A percentile compares a stretch with the other conserved stretches of the same genome.
phyloP scores from a whole-genome alignment of 176 grass and related monocot genomes.

The Sorghum bicolor region Sorghum_bicolor_NCBIv3 NC_012871.2:65833501-65834000 shows the following conservation, averaged over 20 bases:
- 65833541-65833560: not conserved
- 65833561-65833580: not conserved
- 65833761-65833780: not conserved
- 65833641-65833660: not conserved
- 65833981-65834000: not conserved
- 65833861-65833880: not conserved
- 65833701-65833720: not conserved
- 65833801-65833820: not conserved
- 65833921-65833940: not conserved
- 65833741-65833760: not conserved
- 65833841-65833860: not conserved
- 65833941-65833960: not conserved
- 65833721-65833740: not conserved
- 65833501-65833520: not conserved
- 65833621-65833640: not conserved
- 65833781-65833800: constrained; percentile 3
- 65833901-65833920: constrained; percentile 5
- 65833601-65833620: not conserved
- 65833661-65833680: not conserved
- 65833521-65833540: not conserved
- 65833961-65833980: not conserved
- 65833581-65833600: not conserved
- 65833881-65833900: not conserved
- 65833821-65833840: not conserved
- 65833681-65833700: not conserved